Evolutionary conservation across 371 early-diverging fungal genomes (phyloP), one percentile per base, ranked within the genome.

Genomic region (Mortierella sp.): DNA sequence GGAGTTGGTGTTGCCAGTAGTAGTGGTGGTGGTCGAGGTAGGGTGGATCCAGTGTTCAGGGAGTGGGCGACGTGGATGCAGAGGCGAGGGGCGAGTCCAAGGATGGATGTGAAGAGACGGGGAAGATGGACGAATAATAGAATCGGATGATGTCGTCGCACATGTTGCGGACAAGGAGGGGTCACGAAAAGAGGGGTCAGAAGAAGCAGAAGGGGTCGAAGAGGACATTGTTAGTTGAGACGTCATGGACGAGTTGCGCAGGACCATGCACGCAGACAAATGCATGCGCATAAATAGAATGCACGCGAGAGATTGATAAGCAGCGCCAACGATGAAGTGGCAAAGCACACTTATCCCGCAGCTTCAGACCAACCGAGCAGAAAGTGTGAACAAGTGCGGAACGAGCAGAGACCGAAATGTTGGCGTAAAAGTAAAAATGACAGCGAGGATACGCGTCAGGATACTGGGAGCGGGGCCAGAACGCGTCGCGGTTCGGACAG

Each of bases 41-140:
- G 69, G 51, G 28, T 56, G 47, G 37, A 60, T 68, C 69, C 69
- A 68, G 47, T 56, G 69, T 44, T 60, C 50, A 26, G 57, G 70
- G 15, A 57, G 48, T 41, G 62, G 70, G 0, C 63, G 70, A 46
- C 63, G 70, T 34, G 46, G 32, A 24, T 61, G 54, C 30, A 61
- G 46, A 8, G 51, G 69, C 1, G 56, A 42, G 8, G 50, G 55
- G n/a, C 60, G 68, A 30, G 55, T 24, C 39, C 43, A 34, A 27
- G 57, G 54, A 14, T 56, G 57, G 37, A 21, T 44, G 12, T 30
- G 61, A 41, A 50, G 46, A 14, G 61, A 51, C 9, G 43, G 43
- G 49, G 58, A 49, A 11, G 51, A 55, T 34, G 28, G 60, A 48
- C 28, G 54, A 19, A 7, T 11, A 43, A 14, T 34, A 43, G 43